Evolutionary conservation across 2,329 filamentous ascomycete species (phyloP).

Genomic region (Beauveria pseudobassiana): DNA sequence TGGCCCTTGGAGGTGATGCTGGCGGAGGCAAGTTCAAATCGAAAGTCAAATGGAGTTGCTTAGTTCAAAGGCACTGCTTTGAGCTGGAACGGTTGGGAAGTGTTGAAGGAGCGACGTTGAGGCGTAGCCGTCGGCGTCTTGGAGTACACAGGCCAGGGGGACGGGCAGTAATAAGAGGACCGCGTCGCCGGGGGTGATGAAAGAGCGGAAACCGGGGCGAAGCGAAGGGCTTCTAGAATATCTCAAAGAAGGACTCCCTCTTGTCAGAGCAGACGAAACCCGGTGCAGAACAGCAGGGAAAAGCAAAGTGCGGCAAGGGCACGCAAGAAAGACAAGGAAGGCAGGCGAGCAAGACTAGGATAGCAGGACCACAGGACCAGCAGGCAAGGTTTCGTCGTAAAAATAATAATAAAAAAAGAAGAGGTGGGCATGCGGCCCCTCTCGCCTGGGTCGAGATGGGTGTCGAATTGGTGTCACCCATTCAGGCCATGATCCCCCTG

Average conservation of each 20-base stretch:
- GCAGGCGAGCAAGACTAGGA: too few species aligned
- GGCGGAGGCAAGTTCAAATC: background rate
- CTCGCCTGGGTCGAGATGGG: conserved; percentile 11
- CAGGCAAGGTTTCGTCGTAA: conserved; percentile 9
- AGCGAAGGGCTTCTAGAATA: conserved; percentile 12
- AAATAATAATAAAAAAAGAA: background rate
- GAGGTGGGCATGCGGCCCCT: conserved; percentile 11
- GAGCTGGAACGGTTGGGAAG: background rate
- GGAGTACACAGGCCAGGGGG: conserved; percentile 12
- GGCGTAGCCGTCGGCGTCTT: background rate
- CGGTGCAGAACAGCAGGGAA: conserved; percentile 5
- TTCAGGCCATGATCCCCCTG: conserved; percentile 3
- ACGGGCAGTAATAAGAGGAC: conserved; percentile 11
- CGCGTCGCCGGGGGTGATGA: background rate
- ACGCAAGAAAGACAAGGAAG: too few species aligned
- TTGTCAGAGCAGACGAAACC: conserved; percentile 4
- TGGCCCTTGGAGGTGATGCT: background rate
- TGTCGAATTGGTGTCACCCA: conserved; percentile 13
- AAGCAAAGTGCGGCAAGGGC: background rate
- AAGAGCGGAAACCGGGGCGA: background rate
- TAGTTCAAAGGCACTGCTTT: conserved; percentile 7
- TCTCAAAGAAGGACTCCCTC: conserved; percentile 1
- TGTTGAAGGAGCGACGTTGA: conserved; percentile 9
- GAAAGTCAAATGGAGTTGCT: background rate
- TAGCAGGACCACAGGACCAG: background rate